Percentiles rank a stretch among this genome's conserved stretches.
Evolutionary conservation across 2,329 filamentous ascomycete genomes (phyloP).

Genomic region (Grosmannia serpens): DNA sequence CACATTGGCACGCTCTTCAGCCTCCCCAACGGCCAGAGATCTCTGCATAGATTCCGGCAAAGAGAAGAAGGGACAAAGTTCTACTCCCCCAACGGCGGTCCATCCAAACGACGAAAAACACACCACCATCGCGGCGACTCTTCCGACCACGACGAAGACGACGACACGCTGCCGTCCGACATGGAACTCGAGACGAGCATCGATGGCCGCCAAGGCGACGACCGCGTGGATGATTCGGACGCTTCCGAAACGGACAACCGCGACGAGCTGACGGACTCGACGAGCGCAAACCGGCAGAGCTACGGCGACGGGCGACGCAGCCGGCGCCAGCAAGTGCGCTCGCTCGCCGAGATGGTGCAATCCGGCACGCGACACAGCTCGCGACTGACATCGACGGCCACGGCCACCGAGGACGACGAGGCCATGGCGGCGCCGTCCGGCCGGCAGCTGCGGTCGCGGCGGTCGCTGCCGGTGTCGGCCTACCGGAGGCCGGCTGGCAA

Average conservation of each 20-base stretch:
- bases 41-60: slow-evolving; percentile 6
- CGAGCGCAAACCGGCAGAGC: neutral
- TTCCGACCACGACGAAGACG: neutral
- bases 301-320: neutral
- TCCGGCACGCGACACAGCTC: slow-evolving; percentile 7
- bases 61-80: neutral
- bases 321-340: slow-evolving; percentile 1
- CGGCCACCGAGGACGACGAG: neutral
- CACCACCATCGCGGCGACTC: slow-evolving; percentile 2
- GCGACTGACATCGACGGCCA: slow-evolving; percentile 1
- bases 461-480: neutral
- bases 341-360: neutral
- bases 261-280: neutral
- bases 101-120: slow-evolving; percentile 5
- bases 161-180: neutral
- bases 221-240: neutral
- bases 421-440: neutral
- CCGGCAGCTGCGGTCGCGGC: slow-evolving; percentile 4
- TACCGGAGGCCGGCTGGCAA: neutral
- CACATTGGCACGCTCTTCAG: neutral
- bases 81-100: neutral
- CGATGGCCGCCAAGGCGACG: neutral
- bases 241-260: neutral
- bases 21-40: slow-evolving; percentile 12
- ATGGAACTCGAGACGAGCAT: slow-evolving; percentile 1